These are phyloP conservation scores for Teunomyces pallodes DNA, from an alignment of 805 yeast genomes.

Conservation along the genomic window DNA sequence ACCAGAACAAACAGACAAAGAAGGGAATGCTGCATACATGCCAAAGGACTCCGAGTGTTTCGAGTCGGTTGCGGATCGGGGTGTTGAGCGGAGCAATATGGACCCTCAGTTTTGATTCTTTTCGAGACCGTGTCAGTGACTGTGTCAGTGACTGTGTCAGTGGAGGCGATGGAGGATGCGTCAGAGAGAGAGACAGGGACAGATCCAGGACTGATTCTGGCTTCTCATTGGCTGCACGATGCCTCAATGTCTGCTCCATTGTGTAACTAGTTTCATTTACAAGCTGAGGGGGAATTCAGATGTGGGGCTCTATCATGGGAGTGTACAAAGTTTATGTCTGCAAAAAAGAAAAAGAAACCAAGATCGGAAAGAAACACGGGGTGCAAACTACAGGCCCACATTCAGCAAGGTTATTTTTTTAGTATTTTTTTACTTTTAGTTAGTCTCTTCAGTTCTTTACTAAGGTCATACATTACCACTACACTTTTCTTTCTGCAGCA, in stretches of 20 bases:
- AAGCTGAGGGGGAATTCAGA: background rate
- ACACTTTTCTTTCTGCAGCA: background rate
- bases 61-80: conserved; percentile 56
- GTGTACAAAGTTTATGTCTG: background rate
- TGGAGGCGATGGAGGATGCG: background rate
- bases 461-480: background rate
- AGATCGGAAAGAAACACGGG: background rate
- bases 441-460: too few relatives aligned
- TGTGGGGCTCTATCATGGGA: background rate
- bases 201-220: background rate
- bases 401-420: too few relatives aligned
- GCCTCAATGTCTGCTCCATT: background rate
- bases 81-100: conserved; percentile 55
- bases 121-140: background rate
- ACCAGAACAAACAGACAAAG: conserved; percentile 52
- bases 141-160: background rate
- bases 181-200: background rate
- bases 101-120: conserved; percentile 8
- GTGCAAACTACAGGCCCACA: background rate
- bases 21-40: conserved; percentile 71
- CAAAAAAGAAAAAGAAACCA: background rate
- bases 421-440: too few relatives aligned
- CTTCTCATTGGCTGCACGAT: background rate
- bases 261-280: background rate
- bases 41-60: conserved; percentile 68